Evolutionary conservation across 2,329 filamentous ascomycete genomes (phyloP), one percentile per base, ranked within the genome.

Genomic region (Gaeumannomyces tritici): DNA sequence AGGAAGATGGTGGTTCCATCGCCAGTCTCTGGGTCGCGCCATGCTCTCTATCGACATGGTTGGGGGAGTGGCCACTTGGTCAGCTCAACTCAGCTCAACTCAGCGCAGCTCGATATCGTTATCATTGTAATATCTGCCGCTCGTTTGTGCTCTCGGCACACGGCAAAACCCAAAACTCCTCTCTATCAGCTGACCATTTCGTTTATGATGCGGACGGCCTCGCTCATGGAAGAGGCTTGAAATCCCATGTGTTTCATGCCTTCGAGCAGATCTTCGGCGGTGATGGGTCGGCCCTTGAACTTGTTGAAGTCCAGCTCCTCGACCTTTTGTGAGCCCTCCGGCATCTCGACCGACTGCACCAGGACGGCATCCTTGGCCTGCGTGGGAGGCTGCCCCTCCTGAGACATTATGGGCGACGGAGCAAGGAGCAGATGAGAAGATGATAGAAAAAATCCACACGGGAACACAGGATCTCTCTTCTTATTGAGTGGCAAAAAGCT

Each of bases 291-390:
- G 51, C 85, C 82, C 64, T 86, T 87, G 75, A 92, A 85, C 61
- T 89, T 82, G 77, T 97, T 89, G 77, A 98, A 99, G 73, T 99
- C 93, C 65, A 98, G 84, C 69, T 96, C 95, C 72, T 89, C 85
- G 47, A 99, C 93, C 72, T 90, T 84, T 67, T 88, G 86, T n/a
- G 90, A 85, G 58, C 83, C 88, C 62, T 87, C 82, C 21, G 93
- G 90, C 73, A 96, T 87, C 62, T 90, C 89, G 63, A 89, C 88
- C 1, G 93, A 97, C 60, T 88, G 82, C 68, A 93, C 89, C 61
- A 98, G 81, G 58, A 98, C 93, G 33, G 93, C 93, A 73, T 89
- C 86, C 59, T 87, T 90, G 63, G 86, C 88, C 65, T 80, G 81
- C 13, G 80, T 72, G 7, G 88, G 88, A n/a, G 83, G 81, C 29